A percentile compares a stretch with the other conserved stretches of the same genome.
phyloP scores from a whole-genome alignment of 2,329 filamentous ascomycete species.

The Domatiomyces globalis region DNA sequence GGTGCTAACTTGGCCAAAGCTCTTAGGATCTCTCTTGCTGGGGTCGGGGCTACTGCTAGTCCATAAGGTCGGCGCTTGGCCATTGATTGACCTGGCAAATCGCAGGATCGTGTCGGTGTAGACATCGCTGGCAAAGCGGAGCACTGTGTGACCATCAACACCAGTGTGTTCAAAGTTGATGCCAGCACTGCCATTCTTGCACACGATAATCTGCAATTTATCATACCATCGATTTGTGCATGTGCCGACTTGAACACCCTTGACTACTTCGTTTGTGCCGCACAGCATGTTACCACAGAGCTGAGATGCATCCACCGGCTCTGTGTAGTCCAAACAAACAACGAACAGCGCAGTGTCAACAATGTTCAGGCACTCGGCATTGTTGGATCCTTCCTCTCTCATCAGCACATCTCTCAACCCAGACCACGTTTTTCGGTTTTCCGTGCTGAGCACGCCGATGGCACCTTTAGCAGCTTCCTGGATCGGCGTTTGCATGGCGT shows the following conservation, averaged over 20 bases:
- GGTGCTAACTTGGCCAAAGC: slow-evolving; percentile 84
- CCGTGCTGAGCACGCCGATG: slow-evolving; percentile 82
- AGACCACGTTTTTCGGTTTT: slow-evolving; percentile 94
- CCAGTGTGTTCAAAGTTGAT: slow-evolving; percentile 99
- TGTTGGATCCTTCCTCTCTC: slow-evolving; percentile 76
- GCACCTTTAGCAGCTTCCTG: slow-evolving; percentile 93
- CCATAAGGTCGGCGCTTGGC: slow-evolving; percentile 82
- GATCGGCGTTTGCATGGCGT: slow-evolving; percentile 77
- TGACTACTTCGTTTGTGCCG: slow-evolving; percentile 79
- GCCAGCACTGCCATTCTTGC: slow-evolving; percentile 93
- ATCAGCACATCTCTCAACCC: slow-evolving; percentile 77
- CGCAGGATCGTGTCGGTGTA: slow-evolving; percentile 96
- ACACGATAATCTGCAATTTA: slow-evolving; percentile 97
- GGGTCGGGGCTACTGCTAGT: slow-evolving; percentile 81
- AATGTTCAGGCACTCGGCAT: slow-evolving; percentile 88
- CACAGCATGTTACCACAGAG: slow-evolving; percentile 99
- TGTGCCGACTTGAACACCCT: slow-evolving; percentile 88
- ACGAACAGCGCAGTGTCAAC: slow-evolving; percentile 90
- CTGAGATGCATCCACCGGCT: slow-evolving; percentile 63
- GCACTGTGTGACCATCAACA: slow-evolving; percentile 90
- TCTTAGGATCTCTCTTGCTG: slow-evolving; percentile 75
- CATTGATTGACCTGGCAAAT: slow-evolving; percentile 90
- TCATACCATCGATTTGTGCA: slow-evolving; percentile 99
- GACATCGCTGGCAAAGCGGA: slow-evolving; percentile 88
- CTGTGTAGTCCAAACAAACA: slow-evolving; percentile 82